Evolutionary conservation across 768 basidiomycete genomes (phyloP).

Genomic region (Floccularia luteovirens): DNA sequence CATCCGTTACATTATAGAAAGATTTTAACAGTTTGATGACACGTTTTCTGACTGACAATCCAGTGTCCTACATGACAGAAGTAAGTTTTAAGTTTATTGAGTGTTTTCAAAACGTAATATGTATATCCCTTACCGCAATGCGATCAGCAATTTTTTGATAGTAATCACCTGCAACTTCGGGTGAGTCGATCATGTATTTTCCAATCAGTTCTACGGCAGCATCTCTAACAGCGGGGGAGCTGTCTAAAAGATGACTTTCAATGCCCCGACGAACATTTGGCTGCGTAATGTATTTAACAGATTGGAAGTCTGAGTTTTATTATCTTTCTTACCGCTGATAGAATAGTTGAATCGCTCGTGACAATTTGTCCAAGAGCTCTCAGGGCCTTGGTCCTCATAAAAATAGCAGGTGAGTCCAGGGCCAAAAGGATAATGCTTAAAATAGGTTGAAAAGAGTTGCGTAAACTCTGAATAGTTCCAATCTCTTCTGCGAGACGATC

Average conservation of each 20-base stretch:
- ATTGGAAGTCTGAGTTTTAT: conserved; percentile 4
- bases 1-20: conserved; percentile 63
- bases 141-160: conserved; percentile 84
- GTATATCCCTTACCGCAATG: conserved; percentile 59
- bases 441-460: conserved; percentile 78
- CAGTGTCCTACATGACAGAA: conserved; percentile 65
- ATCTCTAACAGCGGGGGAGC: conserved; percentile 91
- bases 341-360: conserved; percentile 78
- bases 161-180: conserved; percentile 84
- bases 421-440: conserved; percentile 71
- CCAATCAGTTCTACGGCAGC: conserved; percentile 96
- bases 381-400: conserved; percentile 91
- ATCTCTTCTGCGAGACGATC: conserved; percentile 71
- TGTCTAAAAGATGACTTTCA: conserved; percentile 85
- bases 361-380: conserved; percentile 86
- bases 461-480: conserved; percentile 67
- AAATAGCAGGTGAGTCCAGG: conserved; percentile 81
- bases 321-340: conserved; percentile 50
- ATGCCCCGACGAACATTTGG: conserved; percentile 77
- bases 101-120: neutral
- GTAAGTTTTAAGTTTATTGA: conserved; percentile 1
- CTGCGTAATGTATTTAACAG: conserved; percentile 23
- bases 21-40: conserved; percentile 91
- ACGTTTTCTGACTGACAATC: conserved; percentile 87
- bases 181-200: conserved; percentile 91